Evolutionary conservation across 805 yeast genomes (phyloP), one percentile per base, ranked within the genome.

Genomic region (Diddensiella transvaalensis): DNA sequence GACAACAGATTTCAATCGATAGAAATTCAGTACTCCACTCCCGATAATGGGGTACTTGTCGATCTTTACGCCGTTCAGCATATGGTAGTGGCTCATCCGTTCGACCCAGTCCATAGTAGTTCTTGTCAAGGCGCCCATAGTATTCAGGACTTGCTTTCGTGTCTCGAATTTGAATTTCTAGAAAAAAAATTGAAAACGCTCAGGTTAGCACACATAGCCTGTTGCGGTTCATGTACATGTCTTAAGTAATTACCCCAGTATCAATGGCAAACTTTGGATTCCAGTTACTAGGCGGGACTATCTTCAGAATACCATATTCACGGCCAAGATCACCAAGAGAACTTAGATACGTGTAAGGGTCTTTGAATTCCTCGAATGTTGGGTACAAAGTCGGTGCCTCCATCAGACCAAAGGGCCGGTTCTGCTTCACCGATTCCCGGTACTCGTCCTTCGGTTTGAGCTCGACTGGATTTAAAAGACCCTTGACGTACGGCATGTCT

Each of bases 231-330:
- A n/a, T 45, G 49, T 51, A 19, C 24, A 10, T 17, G n/a, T 17
- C 24, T 6, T 18, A 15, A 6, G 8, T 8, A 23, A 19, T 19
- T 26, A 40, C 32, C 45, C 67, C 65, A 2, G 62, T 51, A 48
- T 66, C 68, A 3, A 68, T 48, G 22, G 60, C 55, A 40, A 67
- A 65, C 40, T 48, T 50, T 5, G 73, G 83, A 17, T 66, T 61
- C 70, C 77, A 78, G 1, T 55, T 58, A 0, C 50, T 50, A 0
- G 91, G 90, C 3, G 95, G 83, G 4, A 77, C 70, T 2, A 90
- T 62, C 60, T 89, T 90, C 39, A 88, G 66, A 59, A 93, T 89
- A 0, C 96, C 96, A 62, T 74, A 79, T 23, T 67, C 62, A 26
- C 62, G 65, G 2, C 93, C 96, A 6, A 73, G 57, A 0, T 73